Base-by-base conservation (phyloP, 176 grass and related monocot genomes). In the Cocos nucifera region DNA sequence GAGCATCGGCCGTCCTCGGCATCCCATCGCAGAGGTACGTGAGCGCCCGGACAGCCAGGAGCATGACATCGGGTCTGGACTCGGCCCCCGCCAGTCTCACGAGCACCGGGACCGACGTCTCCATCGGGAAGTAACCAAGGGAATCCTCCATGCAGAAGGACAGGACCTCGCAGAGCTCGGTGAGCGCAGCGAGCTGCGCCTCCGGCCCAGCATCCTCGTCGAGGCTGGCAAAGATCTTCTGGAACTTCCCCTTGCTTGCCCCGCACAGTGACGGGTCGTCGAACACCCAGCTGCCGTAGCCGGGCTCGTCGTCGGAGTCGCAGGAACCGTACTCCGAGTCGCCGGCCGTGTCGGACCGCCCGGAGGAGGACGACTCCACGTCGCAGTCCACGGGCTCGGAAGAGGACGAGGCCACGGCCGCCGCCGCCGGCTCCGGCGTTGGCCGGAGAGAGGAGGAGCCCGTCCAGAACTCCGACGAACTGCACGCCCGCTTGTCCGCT, bases 1-100 rank as follows among this genome's bases (percentile, higher is more conserved):
- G 63, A 21, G 81, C 74, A n/a, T 91, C 84, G 1, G 81, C 58
- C 15, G 81, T 69, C 62, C 87, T 78, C 16, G 93, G 93, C 81
- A 97, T 92, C 58, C 75, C 73, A 44, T 97, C 93, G 23, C 93
- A 97, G 62, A 97, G 72, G 79, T 92, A 97, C 10, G 87, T 92
- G 58, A 97, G 74, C 15, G 93, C 87, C 66, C 93, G 84, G 53
- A 97, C 64, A 0, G 93, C 79, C 52, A 97, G 73, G 22, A 97
- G 81, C 79, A 85, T 71, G 73, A 73, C 87, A 30, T 92, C 84
- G 21, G 81, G 84, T 27, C 52, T 76, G 18, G 50, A 73, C 17
- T 62, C 75, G 23, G 59, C 63, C 24, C 63, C 61, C 19, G 67
- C 76, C 19, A 88, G 65, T 39, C 76, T 73, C 60, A 98, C 84